Conservation (phyloP, 331 rosid genomes). For the Malus hybrid region DNA sequence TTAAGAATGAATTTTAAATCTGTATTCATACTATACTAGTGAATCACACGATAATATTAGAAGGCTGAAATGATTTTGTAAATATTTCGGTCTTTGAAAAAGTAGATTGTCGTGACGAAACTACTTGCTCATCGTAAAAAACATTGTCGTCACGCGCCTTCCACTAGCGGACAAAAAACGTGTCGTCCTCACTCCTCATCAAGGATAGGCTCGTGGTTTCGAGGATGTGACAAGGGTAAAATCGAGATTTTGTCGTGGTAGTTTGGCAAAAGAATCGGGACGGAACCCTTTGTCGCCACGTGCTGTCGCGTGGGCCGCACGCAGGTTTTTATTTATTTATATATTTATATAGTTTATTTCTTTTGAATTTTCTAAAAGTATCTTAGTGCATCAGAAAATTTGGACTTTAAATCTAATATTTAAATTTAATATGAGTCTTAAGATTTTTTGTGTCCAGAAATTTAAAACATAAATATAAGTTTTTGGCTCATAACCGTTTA, state of each 20-base stretch:
- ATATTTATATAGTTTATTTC: background rate
- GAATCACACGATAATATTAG: fast-evolving
- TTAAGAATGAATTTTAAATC: fast-evolving
- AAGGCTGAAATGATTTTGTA: fast-evolving
- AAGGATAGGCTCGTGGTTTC: slow-evolving; percentile 19
- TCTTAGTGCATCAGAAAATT: too few relatives aligned
- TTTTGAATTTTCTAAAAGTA: background rate
- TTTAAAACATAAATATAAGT: too few relatives aligned
- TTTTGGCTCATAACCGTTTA: too few relatives aligned
- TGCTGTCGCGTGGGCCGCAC: slow-evolving; percentile 87
- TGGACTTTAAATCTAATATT: too few relatives aligned
- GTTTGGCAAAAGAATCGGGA: slow-evolving; percentile 34
- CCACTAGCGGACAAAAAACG: slow-evolving; percentile 43
- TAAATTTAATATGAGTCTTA: too few relatives aligned
- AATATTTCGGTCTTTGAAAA: fast-evolving
- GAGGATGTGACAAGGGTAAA: background rate
- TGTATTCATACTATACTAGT: fast-evolving
- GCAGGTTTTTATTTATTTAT: slow-evolving; percentile 17
- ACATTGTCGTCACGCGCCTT: slow-evolving; percentile 66
- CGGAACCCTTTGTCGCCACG: slow-evolving; percentile 85
- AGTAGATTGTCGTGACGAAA: too few relatives aligned
- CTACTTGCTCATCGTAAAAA: slow-evolving; percentile 35
- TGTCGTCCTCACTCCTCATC: slow-evolving; percentile 27
- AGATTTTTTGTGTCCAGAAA: too few relatives aligned
- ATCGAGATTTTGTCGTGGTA: background rate